phyloP scores from a whole-genome alignment of 164 flowering plant species.

The Nymphaea colorata region DNA sequence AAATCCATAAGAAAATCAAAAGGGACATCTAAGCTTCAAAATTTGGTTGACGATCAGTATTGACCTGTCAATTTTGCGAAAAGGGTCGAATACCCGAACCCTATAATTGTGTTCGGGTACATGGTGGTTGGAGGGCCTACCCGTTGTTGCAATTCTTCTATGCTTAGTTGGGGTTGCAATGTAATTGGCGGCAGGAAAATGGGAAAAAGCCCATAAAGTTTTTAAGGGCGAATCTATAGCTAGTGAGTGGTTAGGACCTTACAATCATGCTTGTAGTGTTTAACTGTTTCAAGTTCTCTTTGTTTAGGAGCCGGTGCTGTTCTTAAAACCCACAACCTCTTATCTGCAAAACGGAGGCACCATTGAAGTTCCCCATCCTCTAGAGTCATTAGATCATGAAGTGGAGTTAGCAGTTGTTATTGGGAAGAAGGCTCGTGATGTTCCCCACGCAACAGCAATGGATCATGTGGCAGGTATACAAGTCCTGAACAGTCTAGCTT shows the following conservation, averaged over 20 bases:
- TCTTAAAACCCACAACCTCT: slow-evolving; percentile 91
- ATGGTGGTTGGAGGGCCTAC: not conserved
- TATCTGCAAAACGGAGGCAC: slow-evolving; percentile 81
- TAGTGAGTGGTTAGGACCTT: no score
- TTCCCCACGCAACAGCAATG: slow-evolving; percentile 76
- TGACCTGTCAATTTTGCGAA: no score
- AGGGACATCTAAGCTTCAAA: no score
- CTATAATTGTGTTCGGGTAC: not conserved
- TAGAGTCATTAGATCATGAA: slow-evolving; percentile 67
- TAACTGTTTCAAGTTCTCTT: no score
- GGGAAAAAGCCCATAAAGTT: no score
- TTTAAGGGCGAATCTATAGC: no score
- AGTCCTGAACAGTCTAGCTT: not conserved
- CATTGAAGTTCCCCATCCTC: slow-evolving; percentile 63
- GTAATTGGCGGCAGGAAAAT: no score
- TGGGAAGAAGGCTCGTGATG: slow-evolving; percentile 72
- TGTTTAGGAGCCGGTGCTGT: slow-evolving; percentile 79
- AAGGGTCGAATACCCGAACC: no score
- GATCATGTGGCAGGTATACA: slow-evolving; percentile 74
- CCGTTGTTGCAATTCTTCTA: no score
- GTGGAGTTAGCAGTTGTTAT: slow-evolving; percentile 93
- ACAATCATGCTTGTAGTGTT: no score
- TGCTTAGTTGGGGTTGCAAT: no score
- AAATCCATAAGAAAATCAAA: not conserved
- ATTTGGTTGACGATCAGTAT: not conserved